Percentiles rank a stretch among this genome's conserved stretches.
Evolutionary conservation across 1,139 yeast species (phyloP).

Genomic region (Saccharomyces pastorianus): DNA sequence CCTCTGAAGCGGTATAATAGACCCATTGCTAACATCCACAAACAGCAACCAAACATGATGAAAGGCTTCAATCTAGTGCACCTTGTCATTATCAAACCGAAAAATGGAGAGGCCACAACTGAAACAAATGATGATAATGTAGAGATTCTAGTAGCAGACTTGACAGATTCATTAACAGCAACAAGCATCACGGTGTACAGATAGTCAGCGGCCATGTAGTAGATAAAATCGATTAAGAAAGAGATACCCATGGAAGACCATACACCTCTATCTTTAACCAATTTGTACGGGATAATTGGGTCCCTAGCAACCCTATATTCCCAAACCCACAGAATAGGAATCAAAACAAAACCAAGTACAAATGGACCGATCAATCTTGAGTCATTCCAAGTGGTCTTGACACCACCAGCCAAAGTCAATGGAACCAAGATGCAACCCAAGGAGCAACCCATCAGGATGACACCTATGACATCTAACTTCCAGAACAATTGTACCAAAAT

Average conservation of each 20-base stretch:
- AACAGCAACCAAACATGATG: slow-evolving; percentile 46
- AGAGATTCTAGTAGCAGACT: slow-evolving; percentile 59
- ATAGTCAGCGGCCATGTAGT: slow-evolving; percentile 63
- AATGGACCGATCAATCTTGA: slow-evolving; percentile 56
- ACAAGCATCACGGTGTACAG: slow-evolving; percentile 55
- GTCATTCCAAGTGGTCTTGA: slow-evolving; percentile 41
- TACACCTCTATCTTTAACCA: slow-evolving; percentile 54
- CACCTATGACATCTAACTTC: slow-evolving; percentile 50
- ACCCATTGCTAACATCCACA: slow-evolving; percentile 53
- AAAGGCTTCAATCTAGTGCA: slow-evolving; percentile 50
- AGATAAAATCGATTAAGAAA: slow-evolving; percentile 45
- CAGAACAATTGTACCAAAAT: slow-evolving; percentile 31
- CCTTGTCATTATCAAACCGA: slow-evolving; percentile 45
- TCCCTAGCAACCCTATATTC: slow-evolving; percentile 42
- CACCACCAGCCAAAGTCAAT: slow-evolving; percentile 56
- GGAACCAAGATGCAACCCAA: slow-evolving; percentile 47
- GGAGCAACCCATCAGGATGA: slow-evolving; percentile 41
- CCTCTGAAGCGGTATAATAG: slow-evolving; percentile 46
- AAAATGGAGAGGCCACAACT: slow-evolving; percentile 48
- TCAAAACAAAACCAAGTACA: slow-evolving; percentile 47
- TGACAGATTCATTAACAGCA: slow-evolving; percentile 48
- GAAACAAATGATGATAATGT: slow-evolving; percentile 58
- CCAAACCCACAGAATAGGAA: slow-evolving; percentile 45
- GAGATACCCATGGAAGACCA: slow-evolving; percentile 51
- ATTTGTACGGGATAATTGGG: slow-evolving; percentile 43